Evolutionary conservation across 2,329 filamentous ascomycete genomes (phyloP), one percentile per base, ranked within the genome.

Genomic region (Xylariaceae sp.): DNA sequence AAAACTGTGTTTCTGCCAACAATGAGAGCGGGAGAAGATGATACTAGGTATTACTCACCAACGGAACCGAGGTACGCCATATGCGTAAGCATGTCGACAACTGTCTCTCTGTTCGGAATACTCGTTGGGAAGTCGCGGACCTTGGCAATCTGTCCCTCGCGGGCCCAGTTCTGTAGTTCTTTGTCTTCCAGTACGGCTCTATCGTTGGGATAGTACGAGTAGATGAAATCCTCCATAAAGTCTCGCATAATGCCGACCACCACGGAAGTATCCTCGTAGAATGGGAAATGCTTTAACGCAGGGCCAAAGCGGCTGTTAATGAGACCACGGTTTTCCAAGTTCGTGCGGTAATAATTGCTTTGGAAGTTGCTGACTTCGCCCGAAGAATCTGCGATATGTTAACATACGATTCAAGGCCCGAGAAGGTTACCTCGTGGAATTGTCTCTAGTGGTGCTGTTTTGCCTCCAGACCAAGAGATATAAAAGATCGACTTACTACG

Each of bases 101-200:
- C 67, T 2, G 66, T 61, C 21, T 66, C 55, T 10, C 47, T 60
- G 2, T 63, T 63, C 0, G 53, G 20, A 21, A 60, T 56, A 6
- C 62, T 44, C 13, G 74, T 37, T 1, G 58, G 76, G 62, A 80
- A 77, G 62, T 79, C 73, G 23, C 73, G 60, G 2, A 69, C 69
- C 44, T 68, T 36, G 0, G 73, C 76, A 2, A 61, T 53, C 39
- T 64, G 70, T 13, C 72, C 72, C 64, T 80, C 77, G 3, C 48
- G 46, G n/a, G 77, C 65, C 77, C 76, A 80, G 13, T 66, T 65
- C 53, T 75, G 71, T 1, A 80, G 61, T 55, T 80, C 77, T 1
- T 42, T 23, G 60, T 81, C 77, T 3, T 46, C 43, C 2, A 48
- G 44, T 7, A 80, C 55, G 5, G 63, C 63, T 3, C 48, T 44